Percentiles rank a stretch among this genome's conserved stretches.
Conservation (phyloP, 371 early-diverging fungal species). For the Lichtheimia ramosa region DNA sequence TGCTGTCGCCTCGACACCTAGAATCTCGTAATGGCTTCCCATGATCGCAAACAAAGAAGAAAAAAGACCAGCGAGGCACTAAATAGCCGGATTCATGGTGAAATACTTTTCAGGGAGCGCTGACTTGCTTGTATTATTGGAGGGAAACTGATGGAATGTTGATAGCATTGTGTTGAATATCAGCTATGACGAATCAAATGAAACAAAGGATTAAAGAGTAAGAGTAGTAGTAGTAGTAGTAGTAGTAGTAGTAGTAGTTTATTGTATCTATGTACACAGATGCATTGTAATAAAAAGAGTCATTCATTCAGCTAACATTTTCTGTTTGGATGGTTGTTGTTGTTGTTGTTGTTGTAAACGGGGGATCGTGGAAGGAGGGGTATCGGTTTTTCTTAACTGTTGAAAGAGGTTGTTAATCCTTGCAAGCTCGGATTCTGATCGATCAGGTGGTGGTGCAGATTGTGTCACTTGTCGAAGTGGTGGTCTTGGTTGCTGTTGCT, state of each 20-base stretch:
- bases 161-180: too few relatives aligned
- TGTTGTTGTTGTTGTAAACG: not conserved
- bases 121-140: too few relatives aligned
- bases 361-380: constrained; percentile 1
- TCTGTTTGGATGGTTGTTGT: too few relatives aligned
- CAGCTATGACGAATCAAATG: too few relatives aligned
- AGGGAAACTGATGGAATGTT: too few relatives aligned
- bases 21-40: constrained; percentile 90
- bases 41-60: constrained; percentile 31
- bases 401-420: constrained; percentile 8
- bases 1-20: constrained; percentile 82
- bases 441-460: constrained; percentile 7
- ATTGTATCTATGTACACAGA: too few relatives aligned
- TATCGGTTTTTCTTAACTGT: constrained; percentile 1
- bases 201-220: too few relatives aligned
- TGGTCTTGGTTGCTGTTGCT: constrained; percentile 3
- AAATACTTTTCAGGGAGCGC: not conserved
- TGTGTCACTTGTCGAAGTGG: constrained; percentile 4
- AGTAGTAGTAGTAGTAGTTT: too few relatives aligned
- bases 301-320: too few relatives aligned
- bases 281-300: too few relatives aligned
- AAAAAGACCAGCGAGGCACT: not conserved
- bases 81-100: not conserved
- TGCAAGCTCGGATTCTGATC: constrained; percentile 14
- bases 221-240: too few relatives aligned